These are phyloP conservation scores for Saturnispora gosingensis DNA, from an alignment of 805 yeast species.

Conservation along the genomic window DNA sequence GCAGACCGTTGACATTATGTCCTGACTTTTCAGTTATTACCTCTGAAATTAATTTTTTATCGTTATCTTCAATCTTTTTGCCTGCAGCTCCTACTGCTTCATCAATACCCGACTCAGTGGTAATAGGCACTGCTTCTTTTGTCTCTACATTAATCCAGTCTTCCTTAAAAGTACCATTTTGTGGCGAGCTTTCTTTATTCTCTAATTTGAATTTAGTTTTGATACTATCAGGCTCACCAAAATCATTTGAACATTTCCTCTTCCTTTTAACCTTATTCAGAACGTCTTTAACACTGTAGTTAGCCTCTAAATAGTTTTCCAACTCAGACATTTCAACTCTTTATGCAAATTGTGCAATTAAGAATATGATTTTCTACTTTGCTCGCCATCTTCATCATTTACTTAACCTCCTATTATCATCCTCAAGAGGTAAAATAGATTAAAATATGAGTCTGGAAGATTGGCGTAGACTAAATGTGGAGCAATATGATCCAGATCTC, in stretches of 20 bases:
- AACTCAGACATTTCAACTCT: not conserved
- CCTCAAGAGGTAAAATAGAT: not conserved
- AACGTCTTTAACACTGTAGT: conserved; percentile 2
- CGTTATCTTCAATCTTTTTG: not conserved
- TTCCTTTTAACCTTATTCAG: not conserved
- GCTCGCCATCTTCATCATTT: not conserved
- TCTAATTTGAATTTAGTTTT: not conserved
- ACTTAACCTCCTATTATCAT: not conserved
- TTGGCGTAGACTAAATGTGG: conserved; percentile 94
- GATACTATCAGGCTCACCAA: not conserved
- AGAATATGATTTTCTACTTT: not conserved
- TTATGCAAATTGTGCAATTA: not conserved
- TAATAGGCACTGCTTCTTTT: not conserved
- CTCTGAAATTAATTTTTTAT: not conserved
- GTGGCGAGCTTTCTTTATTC: not conserved
- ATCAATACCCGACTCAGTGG: not conserved
- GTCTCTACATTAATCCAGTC: not conserved
- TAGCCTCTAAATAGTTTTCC: conserved; percentile 5
- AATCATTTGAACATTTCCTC: not conserved
- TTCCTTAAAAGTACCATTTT: not conserved
- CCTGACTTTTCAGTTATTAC: not conserved
- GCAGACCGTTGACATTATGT: not conserved
- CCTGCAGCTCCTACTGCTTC: not conserved
- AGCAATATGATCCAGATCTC: conserved; percentile 78
- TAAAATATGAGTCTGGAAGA: conserved; percentile 39